Evolutionary conservation across 1,284 basidiomycete genomes (phyloP).

Genomic region (Tetrapyrgos nigripes): DNA sequence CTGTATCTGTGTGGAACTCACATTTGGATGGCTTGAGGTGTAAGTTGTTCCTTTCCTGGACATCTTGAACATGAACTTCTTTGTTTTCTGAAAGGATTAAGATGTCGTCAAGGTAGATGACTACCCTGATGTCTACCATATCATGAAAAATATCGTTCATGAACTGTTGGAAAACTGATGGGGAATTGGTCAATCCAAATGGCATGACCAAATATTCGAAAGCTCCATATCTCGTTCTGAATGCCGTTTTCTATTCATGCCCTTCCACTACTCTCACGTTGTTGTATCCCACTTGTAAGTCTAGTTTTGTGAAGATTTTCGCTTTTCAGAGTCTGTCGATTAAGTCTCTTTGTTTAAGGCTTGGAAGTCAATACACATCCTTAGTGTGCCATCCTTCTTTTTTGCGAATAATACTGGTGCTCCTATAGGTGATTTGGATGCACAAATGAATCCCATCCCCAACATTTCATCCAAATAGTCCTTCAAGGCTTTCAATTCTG

Average conservation of each 20-base stretch:
- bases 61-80: constrained; percentile 26
- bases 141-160: too few relatives aligned
- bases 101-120: constrained; percentile 32
- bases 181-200: too few relatives aligned
- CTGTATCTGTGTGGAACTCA: constrained; percentile 34
- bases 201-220: too few relatives aligned
- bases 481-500: constrained; percentile 2
- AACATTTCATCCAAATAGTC: constrained; percentile 8
- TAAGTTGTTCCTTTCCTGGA: constrained; percentile 35
- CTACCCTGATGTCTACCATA: too few relatives aligned
- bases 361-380: not conserved
- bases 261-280: too few relatives aligned
- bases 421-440: not conserved
- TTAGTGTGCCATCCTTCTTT: constrained; percentile 3
- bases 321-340: not conserved
- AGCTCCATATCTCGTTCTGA: not conserved
- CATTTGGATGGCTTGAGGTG: constrained; percentile 45
- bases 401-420: too few relatives aligned
- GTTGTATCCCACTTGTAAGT: constrained; percentile 1
- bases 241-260: not conserved
- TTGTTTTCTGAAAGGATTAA: constrained; percentile 24
- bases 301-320: constrained; percentile 4
- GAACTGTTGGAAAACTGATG: too few relatives aligned
- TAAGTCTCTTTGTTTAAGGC: not conserved
- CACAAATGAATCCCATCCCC: constrained; percentile 4